phyloP scores from a whole-genome alignment of 2,329 filamentous ascomycete genomes.

The Sporothrix protearum region DNA sequence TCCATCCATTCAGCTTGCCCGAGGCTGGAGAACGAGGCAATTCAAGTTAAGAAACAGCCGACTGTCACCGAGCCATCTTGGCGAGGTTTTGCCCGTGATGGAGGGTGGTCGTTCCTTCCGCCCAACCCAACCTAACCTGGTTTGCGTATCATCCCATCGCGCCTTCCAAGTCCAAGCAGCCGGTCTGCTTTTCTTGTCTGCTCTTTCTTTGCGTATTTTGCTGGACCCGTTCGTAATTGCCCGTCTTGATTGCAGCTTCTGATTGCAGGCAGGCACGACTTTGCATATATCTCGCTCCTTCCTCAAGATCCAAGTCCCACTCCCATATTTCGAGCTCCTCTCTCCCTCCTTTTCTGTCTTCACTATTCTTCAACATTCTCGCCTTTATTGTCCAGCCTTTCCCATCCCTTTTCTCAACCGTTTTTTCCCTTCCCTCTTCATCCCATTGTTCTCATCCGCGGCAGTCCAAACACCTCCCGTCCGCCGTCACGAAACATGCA shows the following conservation, averaged over 20 bases:
- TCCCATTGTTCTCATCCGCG: neutral
- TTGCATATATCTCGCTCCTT: conserved; percentile 21
- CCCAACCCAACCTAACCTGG: conserved; percentile 2
- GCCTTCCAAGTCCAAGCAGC: conserved; percentile 18
- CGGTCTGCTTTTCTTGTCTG: neutral
- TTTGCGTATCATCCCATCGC: conserved; percentile 18
- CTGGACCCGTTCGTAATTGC: neutral
- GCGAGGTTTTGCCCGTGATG: conserved; percentile 13
- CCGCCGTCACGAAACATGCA: conserved; percentile 6
- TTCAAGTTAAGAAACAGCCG: neutral
- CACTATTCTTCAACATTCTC: neutral
- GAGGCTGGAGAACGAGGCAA: neutral
- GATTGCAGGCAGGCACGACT: neutral
- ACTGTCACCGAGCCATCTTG: conserved; percentile 20
- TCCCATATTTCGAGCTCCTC: neutral
- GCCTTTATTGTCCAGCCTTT: neutral
- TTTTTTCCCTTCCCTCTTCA: neutral
- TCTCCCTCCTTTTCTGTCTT: neutral
- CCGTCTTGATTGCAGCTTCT: conserved; percentile 8
- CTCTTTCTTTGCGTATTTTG: neutral
- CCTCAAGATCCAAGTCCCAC: neutral
- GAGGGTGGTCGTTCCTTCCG: conserved; percentile 20
- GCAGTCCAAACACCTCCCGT: neutral
- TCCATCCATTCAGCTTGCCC: neutral
- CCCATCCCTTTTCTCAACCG: neutral